Base-by-base conservation (phyloP, 805 yeast species). In the Sugiyamaella lignohabitans region DNA sequence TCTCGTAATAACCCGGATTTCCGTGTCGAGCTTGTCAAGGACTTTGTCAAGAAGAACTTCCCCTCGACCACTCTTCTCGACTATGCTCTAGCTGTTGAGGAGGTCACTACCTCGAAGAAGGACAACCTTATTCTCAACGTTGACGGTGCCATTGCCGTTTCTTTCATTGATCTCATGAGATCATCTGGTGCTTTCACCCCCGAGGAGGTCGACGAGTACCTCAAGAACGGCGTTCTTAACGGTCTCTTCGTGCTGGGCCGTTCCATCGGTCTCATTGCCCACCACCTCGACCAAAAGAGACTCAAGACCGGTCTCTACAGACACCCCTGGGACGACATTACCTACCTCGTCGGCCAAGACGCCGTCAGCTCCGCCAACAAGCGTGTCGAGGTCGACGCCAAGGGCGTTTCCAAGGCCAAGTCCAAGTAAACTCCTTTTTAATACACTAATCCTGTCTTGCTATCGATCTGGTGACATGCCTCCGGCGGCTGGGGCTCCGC, bases 281-380 rank as follows among this genome's bases (percentile, higher is more conserved):
- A 70, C 55, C 71, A 70, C 49, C 63, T 70, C 38, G 74, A 70
- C 52, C 74, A 70, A 62, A 70, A 70, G 71, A 62, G 74, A 42
- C 63, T 70, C 56, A 65, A 68, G 60, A 69, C 74, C 39, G 74
- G 74, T 23, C 60, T 70, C 23, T 70, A 70, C 65, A 62, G 74
- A 43, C 74, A 70, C 54, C 74, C 75, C 14, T 71, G 74, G 74
- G 74, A 70, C 51, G 74, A 70, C 50, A 70, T 70, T 55, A 70
- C 74, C 47, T 70, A 70, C 55, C 55, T 67, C 46, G 67, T 68
- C 43, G 67, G 68, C 43, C 62, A 62, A 55, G 68, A 67, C 40
- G 60, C 64, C 32, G 59, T 64, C 47, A 60, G 55, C 42, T 57
- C 59, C 38, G 49, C 48, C 18, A 43, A 49, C 45, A 59, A 59